Evolutionary conservation across 345 rosid genomes (phyloP), one percentile per base, ranked within the genome.

Genomic region (Salix arbutifolia): DNA sequence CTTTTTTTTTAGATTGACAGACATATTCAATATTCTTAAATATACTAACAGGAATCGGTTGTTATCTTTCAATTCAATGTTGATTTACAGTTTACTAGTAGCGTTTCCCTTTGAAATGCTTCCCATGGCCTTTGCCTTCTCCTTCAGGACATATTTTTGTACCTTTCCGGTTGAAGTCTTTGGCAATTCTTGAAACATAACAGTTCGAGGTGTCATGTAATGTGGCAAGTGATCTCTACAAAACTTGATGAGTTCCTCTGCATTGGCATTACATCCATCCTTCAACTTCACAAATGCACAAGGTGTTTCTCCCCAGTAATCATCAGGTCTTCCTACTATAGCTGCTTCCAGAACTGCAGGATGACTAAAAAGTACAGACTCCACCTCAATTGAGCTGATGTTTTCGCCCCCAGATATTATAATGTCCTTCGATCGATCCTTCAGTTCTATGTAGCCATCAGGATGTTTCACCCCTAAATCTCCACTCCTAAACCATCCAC

Each of bases 81-180:
- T 9, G 53, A 14, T 56, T 86, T 75, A 92, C 68, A 92, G 69
- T 87, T 85, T 92, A 87, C 97, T 88, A 25, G n/a, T 88, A 30
- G n/a, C 67, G 21, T 65, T 83, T 64, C 65, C 81, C 69, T 80
- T 87, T 31, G 92, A 71, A 73, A 90, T 73, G 91, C 94, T 91
- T 75, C 90, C 94, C 89, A 90, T 77, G 72, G 87, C 89, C 84
- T 86, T 86, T 50, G 84, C 81, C 67, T 77, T 70, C 56, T 53
- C 75, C 65, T 70, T 81, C 19, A 81, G 65, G 14, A 77, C 69
- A 70, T 8, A 81, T 42, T 81, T 81, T 75, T 81, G 81, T 5
- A 81, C 74, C 68, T 81, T 81, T 26, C 84, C 84, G 0, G 84
- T 81, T n/a, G 81, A 77, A 53, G 84, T 81, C 74, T 77, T 81